Percentiles rank a stretch among this genome's conserved stretches.
Conservation (phyloP, 148 eudicot genomes). For the Persicaria maculosa region DNA sequence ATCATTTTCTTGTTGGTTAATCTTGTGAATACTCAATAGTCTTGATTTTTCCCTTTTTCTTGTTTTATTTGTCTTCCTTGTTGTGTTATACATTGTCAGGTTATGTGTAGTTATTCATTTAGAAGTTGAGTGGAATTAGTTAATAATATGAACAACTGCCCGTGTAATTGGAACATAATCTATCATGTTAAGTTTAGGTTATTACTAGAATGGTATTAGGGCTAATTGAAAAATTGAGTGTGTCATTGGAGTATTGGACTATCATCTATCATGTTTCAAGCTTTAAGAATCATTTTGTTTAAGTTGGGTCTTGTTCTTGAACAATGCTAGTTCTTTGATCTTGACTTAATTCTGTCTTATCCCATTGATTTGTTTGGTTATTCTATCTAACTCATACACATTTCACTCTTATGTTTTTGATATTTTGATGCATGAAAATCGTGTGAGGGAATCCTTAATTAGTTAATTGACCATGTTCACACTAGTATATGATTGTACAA, state of each 20-base stretch:
- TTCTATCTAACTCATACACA: not conserved
- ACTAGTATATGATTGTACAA: not conserved
- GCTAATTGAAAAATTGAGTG: not conserved
- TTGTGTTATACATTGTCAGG: not conserved
- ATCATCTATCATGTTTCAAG: not conserved
- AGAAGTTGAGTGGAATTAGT: not conserved
- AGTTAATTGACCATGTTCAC: not conserved
- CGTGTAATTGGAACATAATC: not conserved
- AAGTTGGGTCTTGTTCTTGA: not conserved
- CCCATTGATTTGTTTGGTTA: not conserved
- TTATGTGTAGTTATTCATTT: not conserved
- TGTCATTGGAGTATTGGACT: not conserved
- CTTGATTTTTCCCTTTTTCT: not conserved
- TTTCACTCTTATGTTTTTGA: not conserved
- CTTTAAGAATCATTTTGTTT: not conserved
- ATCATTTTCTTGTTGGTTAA: not conserved
- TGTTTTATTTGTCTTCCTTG: not conserved
- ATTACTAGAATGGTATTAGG: not conserved
- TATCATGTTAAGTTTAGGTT: not conserved
- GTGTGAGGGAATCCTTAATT: not conserved
- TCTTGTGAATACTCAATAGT: not conserved
- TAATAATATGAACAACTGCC: not conserved
- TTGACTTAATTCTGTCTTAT: not conserved
- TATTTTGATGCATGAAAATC: not conserved
- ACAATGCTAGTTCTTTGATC: not conserved